Conservation (phyloP, 805 yeast species). For the Candida ulmi region DNA sequence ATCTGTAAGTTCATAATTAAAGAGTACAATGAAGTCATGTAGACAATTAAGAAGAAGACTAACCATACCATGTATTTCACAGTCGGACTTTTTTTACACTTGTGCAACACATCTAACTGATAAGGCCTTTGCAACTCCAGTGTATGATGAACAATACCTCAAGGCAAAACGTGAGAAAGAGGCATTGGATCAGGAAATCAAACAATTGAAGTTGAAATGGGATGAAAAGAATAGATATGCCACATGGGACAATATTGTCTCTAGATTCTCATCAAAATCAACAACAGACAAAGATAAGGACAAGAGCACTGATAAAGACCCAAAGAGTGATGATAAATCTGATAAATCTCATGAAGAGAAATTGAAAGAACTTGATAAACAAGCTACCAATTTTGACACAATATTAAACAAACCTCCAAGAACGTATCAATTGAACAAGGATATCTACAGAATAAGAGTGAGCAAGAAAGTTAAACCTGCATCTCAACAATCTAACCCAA, state of each 20-base stretch:
- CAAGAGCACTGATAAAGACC: too few relatives aligned
- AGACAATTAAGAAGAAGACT: too few relatives aligned
- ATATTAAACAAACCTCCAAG: conserved; percentile 29
- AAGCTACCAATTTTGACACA: conserved; percentile 5
- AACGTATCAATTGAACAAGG: conserved; percentile 30
- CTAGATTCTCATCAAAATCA: conserved; percentile 7
- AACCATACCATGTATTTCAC: too few relatives aligned
- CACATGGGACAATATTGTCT: conserved; percentile 20
- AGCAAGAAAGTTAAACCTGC: conserved; percentile 17
- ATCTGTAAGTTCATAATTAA: not conserved
- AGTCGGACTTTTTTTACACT: conserved; percentile 21
- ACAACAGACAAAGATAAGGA: conserved; percentile 13
- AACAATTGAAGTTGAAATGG: conserved; percentile 16
- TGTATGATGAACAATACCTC: conserved; percentile 17
- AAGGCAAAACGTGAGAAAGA: conserved; percentile 15
- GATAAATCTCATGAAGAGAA: conserved; percentile 15
- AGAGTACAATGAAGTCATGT: too few relatives aligned
- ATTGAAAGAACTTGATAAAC: conserved; percentile 7
- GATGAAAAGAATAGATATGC: conserved; percentile 23
- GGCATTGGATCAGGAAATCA: conserved; percentile 16
- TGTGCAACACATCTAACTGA: conserved; percentile 23
- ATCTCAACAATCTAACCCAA: conserved; percentile 15
- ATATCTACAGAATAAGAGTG: conserved; percentile 34
- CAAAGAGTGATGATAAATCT: conserved; percentile 13
- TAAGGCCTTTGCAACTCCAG: conserved; percentile 17